phyloP scores from a whole-genome alignment of 2,329 filamentous ascomycete species.

The Xylariaceae sp. region DNA sequence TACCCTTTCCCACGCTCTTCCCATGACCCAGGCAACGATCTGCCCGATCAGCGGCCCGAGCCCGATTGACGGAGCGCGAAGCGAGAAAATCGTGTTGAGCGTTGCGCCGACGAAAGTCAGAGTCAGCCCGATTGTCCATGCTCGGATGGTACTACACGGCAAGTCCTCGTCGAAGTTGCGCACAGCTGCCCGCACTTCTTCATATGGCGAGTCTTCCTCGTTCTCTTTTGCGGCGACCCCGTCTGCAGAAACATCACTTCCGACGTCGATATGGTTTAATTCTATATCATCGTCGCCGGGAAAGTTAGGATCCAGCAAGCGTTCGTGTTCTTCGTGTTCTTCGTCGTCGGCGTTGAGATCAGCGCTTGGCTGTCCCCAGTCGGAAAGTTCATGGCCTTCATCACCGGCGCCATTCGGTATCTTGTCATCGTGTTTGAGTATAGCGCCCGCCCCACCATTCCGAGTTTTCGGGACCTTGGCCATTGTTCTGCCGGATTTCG shows the following conservation, averaged over 20 bases:
- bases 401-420: not conserved
- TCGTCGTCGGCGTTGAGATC: conserved; percentile 37
- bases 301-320: conserved; percentile 52
- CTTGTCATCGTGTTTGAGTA: not conserved
- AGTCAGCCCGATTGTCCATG: conserved; percentile 58
- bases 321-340: conserved; percentile 51
- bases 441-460: not conserved
- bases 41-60: conserved; percentile 60
- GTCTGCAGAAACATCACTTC: conserved; percentile 25
- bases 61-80: conserved; percentile 58
- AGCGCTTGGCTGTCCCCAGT: conserved; percentile 35
- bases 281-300: conserved; percentile 43
- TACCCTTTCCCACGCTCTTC: conserved; percentile 55
- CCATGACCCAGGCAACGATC: conserved; percentile 61
- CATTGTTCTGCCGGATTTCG: conserved; percentile 4
- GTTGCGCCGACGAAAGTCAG: conserved; percentile 55
- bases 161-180: conserved; percentile 61
- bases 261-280: conserved; percentile 22
- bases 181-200: conserved; percentile 62
- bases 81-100: conserved; percentile 60
- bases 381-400: conserved; percentile 13
- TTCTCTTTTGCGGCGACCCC: conserved; percentile 35
- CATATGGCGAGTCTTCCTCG: conserved; percentile 58
- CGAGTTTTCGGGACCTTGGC: not conserved
- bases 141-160: conserved; percentile 62